phyloP scores from a whole-genome alignment of 2,329 filamentous ascomycete species.

The Zymoseptoria crescenta region DNA sequence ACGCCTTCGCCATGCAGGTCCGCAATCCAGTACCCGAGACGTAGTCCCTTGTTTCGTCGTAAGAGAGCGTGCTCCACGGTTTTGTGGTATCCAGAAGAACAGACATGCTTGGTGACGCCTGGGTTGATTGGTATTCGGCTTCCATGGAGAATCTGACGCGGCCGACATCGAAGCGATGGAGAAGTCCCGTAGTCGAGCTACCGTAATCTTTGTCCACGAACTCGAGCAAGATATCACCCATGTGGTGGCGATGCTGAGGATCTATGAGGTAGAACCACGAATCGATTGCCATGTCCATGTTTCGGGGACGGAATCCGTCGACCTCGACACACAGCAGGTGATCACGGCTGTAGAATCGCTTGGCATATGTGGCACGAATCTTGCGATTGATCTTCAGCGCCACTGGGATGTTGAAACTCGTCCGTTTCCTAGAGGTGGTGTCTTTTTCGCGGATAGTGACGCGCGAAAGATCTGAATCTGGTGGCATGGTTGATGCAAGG shows the following conservation, averaged over 20 bases:
- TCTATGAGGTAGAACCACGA: not conserved
- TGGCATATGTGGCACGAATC: not conserved
- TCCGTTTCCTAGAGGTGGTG: not conserved
- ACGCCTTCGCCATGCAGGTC: not conserved
- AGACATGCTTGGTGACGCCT: not conserved
- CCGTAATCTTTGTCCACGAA: not conserved
- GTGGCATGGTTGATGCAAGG: not conserved
- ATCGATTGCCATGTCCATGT: not conserved
- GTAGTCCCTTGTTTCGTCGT: not conserved
- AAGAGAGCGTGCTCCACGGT: not conserved
- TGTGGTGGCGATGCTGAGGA: not conserved
- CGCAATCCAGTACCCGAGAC: not conserved
- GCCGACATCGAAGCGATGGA: not conserved
- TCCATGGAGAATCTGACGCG: not conserved
- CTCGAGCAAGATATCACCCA: not conserved
- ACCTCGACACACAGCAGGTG: not conserved
- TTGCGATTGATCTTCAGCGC: not conserved
- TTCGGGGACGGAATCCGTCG: not conserved
- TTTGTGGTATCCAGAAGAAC: not conserved
- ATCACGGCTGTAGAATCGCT: not conserved
- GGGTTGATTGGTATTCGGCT: not conserved
- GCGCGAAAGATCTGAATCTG: not conserved
- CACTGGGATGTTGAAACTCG: not conserved
- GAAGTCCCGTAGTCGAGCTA: not conserved
- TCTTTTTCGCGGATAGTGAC: not conserved